Conservation (phyloP, 2,329 filamentous ascomycete genomes). For the Pseudomassariella vexata region DNA sequence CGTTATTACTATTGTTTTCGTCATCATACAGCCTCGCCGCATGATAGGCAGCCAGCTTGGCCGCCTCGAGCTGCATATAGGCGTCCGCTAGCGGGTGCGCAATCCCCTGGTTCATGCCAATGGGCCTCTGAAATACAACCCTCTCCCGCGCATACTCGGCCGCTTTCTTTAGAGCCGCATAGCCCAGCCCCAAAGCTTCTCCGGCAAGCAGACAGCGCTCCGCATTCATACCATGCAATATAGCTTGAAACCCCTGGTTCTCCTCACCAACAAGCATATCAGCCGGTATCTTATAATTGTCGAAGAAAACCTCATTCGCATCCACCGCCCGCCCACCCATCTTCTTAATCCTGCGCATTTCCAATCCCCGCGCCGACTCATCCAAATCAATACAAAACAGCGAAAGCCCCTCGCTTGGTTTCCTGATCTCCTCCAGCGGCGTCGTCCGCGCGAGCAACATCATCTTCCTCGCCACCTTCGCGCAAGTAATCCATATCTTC, state of each 20-base stretch:
- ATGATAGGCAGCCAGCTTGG: conserved; percentile 60
- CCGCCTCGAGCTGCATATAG: conserved; percentile 60
- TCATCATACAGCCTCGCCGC: conserved; percentile 58
- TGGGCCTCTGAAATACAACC: conserved; percentile 58
- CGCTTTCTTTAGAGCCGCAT: conserved; percentile 60
- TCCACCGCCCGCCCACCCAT: conserved; percentile 82
- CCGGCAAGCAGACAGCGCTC: conserved; percentile 71
- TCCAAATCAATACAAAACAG: conserved; percentile 79
- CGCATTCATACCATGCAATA: conserved; percentile 76
- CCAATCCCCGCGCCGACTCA: conserved; percentile 49
- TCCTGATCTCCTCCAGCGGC: conserved; percentile 58
- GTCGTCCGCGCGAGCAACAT: conserved; percentile 75
- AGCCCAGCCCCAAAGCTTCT: conserved; percentile 75
- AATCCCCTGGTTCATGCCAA: conserved; percentile 62
- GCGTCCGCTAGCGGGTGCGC: conserved; percentile 60
- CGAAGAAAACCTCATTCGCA: conserved; percentile 84
- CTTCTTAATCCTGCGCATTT: conserved; percentile 70
- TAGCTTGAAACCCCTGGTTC: conserved; percentile 71
- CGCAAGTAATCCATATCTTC: conserved; percentile 87
- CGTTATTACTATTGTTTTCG: too few relatives aligned
- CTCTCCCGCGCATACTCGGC: conserved; percentile 61
- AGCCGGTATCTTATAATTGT: conserved; percentile 64
- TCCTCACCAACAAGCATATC: conserved; percentile 65
- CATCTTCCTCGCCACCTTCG: conserved; percentile 79
- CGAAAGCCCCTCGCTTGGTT: conserved; percentile 69